A percentile compares a stretch with the other conserved stretches of the same genome.
These are phyloP conservation scores for Cryomyces antarcticus DNA, from an alignment of 495 filamentous ascomycete genomes.

Conservation along the genomic window DNA sequence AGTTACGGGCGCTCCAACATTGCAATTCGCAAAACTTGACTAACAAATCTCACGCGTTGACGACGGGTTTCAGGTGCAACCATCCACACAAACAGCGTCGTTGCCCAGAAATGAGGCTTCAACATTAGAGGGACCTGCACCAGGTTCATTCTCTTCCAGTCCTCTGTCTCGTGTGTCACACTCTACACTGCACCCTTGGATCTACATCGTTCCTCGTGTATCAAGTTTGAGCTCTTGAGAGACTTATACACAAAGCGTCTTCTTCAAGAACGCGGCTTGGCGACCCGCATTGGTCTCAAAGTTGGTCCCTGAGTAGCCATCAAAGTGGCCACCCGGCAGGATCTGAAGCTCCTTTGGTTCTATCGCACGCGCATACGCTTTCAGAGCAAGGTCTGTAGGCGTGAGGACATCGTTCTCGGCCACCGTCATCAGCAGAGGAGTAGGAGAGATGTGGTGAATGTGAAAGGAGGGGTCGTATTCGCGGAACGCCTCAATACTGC, in stretches of 20 bases:
- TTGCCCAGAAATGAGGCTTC: no score
- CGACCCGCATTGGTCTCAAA: conserved; percentile 7
- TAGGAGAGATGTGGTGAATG: conserved; percentile 19
- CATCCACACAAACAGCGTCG: no score
- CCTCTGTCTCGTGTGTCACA: no score
- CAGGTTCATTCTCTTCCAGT: no score
- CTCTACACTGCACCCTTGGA: no score
- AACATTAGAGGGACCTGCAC: no score
- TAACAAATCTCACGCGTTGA: no score
- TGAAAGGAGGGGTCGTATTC: conserved; percentile 10
- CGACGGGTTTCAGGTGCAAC: no score
- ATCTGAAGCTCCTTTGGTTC: conserved; percentile 17
- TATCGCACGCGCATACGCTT: conserved; percentile 8
- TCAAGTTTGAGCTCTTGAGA: no score
- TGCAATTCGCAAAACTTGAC: no score
- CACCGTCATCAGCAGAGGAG: conserved; percentile 18
- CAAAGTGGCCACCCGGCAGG: conserved; percentile 14
- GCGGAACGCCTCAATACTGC: conserved; percentile 11
- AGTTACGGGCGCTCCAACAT: no score
- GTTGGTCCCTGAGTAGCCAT: conserved; percentile 10
- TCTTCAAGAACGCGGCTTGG: conserved; percentile 13
- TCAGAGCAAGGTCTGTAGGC: conserved; percentile 9
- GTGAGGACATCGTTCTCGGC: conserved; percentile 14
- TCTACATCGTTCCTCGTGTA: no score
- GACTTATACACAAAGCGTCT: conserved; percentile 3